A percentile compares a stretch with the other conserved stretches of the same genome.
Evolutionary conservation across 2,329 filamentous ascomycete species (phyloP).

Genomic region (Neofusicoccum cordaticola): DNA sequence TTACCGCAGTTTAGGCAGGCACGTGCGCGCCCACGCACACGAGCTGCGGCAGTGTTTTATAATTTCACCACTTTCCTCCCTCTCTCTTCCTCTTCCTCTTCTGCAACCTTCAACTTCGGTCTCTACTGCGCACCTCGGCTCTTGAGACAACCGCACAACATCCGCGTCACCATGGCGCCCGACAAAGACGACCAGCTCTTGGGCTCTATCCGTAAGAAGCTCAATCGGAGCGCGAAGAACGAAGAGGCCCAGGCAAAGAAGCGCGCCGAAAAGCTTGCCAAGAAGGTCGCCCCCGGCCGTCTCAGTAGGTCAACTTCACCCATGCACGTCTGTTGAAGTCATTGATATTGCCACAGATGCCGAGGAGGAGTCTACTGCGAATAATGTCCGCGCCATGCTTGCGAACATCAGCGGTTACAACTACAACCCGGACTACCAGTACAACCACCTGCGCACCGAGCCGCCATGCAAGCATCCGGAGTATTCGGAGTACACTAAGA

Average conservation of each 20-base stretch:
- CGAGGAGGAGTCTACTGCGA: neutral
- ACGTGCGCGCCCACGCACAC: neutral
- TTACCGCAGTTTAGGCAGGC: no score
- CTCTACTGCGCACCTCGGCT: neutral
- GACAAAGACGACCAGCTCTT: neutral
- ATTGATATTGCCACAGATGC: neutral
- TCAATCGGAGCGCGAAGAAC: neutral
- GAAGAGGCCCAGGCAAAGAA: neutral
- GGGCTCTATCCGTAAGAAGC: neutral
- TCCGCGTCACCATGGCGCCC: neutral
- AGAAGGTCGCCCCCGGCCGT: neutral
- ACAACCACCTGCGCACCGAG: neutral
- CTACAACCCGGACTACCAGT: constrained; percentile 3
- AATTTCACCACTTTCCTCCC: neutral
- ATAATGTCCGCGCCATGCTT: neutral
- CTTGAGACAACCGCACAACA: no score
- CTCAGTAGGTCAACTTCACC: neutral
- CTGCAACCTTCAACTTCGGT: neutral
- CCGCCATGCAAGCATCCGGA: neutral
- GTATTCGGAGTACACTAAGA: neutral
- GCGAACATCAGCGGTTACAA: constrained; percentile 9
- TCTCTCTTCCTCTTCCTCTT: neutral
- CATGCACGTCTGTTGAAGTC: neutral
- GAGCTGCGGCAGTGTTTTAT: neutral
- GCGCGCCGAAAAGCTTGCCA: neutral